These are phyloP conservation scores for Climacium dendroides DNA, from an alignment of 225 moss, liverwort and hornwort genomes.

Conservation along the genomic window DNA sequence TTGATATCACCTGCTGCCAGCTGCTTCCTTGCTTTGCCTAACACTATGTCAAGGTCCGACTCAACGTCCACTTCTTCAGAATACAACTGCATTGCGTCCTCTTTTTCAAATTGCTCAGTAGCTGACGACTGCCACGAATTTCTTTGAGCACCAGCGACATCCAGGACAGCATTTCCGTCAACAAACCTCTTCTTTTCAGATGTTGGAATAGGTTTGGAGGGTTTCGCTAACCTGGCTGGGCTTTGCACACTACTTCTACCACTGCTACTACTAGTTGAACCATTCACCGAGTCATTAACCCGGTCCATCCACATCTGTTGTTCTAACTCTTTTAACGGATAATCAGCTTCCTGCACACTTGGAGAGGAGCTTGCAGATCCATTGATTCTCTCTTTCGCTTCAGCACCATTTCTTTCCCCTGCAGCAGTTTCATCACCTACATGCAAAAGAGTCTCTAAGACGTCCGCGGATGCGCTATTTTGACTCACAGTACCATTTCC, in stretches of 20 bases:
- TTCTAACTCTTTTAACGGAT: slow-evolving; percentile 6
- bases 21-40: slow-evolving; percentile 36
- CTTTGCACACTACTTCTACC: slow-evolving; percentile 6
- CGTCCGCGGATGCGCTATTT: not conserved
- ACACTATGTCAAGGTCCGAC: slow-evolving; percentile 12
- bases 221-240: slow-evolving; percentile 26
- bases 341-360: slow-evolving; percentile 2
- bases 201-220: slow-evolving; percentile 12
- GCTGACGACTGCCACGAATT: slow-evolving; percentile 8
- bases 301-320: slow-evolving; percentile 41
- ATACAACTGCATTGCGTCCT: slow-evolving; percentile 4
- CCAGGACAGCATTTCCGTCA: not conserved
- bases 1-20: slow-evolving; percentile 28
- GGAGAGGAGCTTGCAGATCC: not conserved
- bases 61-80: slow-evolving; percentile 7
- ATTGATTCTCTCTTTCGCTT: not conserved
- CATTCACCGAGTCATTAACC: slow-evolving; percentile 29
- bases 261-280: slow-evolving; percentile 32
- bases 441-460: not conserved
- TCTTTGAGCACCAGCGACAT: not conserved
- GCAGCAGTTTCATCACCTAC: not conserved
- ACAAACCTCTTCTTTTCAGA: not conserved
- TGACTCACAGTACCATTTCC: not conserved
- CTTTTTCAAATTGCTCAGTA: not conserved
- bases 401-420: not conserved